These are phyloP conservation scores for Cyphellophora attinorum DNA, from an alignment of 2,329 filamentous ascomycete genomes.

Conservation along the genomic window DNA sequence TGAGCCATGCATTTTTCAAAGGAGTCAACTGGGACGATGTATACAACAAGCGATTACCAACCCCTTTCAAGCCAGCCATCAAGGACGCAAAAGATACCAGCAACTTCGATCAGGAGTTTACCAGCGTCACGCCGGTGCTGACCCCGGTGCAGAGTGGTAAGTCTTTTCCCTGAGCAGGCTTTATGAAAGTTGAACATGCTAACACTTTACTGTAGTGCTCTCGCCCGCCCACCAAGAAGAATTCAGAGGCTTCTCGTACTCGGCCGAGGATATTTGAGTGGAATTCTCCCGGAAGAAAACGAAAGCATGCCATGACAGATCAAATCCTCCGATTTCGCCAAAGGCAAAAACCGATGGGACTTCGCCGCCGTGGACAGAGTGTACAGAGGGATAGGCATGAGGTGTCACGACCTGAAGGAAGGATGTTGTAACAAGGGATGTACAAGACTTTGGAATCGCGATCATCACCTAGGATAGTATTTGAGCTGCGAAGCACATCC, in stretches of 20 bases:
- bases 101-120: conserved; percentile 98
- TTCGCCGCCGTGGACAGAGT: too few species aligned
- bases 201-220: conserved; percentile 56
- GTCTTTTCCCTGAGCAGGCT: conserved; percentile 25
- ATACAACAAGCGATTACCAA: conserved; percentile 83
- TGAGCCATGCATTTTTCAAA: conserved; percentile 97
- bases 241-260: conserved; percentile 98
- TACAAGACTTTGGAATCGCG: too few species aligned
- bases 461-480: too few species aligned
- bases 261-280: conserved; percentile 72
- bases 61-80: conserved; percentile 83
- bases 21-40: conserved; percentile 99
- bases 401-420: too few species aligned
- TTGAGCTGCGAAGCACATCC: too few species aligned
- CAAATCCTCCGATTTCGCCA: too few species aligned
- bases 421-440: too few species aligned
- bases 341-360: too few species aligned
- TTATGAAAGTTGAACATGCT: conserved; percentile 5
- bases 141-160: conserved; percentile 95
- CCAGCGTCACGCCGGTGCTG: conserved; percentile 91
- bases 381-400: too few species aligned
- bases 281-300: too few species aligned
- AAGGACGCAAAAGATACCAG: conserved; percentile 94
- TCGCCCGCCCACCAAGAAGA: conserved; percentile 99
- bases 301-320: too few species aligned